These are phyloP conservation scores for Acrodontium crateriforme DNA, from an alignment of 2,329 filamentous ascomycete genomes.

Conservation along the genomic window DNA sequence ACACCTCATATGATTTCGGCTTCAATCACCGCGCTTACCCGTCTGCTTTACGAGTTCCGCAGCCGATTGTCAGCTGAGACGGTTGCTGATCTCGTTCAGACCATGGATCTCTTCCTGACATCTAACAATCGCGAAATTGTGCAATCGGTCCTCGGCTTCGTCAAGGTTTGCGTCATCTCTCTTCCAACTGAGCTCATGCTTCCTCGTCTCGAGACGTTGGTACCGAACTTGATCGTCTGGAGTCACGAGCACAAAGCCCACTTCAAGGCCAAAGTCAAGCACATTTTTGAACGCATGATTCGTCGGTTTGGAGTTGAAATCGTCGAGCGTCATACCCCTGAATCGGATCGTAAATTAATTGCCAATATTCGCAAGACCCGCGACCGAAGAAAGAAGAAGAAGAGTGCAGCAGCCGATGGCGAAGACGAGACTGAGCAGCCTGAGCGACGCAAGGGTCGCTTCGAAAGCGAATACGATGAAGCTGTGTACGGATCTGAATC, in stretches of 20 bases:
- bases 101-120: conserved; percentile 89
- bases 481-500: conserved; percentile 63
- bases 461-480: conserved; percentile 89
- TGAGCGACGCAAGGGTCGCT: conserved; percentile 43
- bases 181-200: conserved; percentile 67
- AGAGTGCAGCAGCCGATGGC: conserved; percentile 54
- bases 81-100: conserved; percentile 74
- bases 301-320: conserved; percentile 74
- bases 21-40: conserved; percentile 84
- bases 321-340: conserved; percentile 69
- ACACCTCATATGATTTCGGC: conserved; percentile 97
- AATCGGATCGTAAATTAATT: conserved; percentile 78
- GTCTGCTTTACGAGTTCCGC: conserved; percentile 88
- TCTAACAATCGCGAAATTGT: conserved; percentile 97
- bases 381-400: conserved; percentile 80
- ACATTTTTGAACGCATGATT: conserved; percentile 89
- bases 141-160: conserved; percentile 83
- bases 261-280: conserved; percentile 94
- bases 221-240: conserved; percentile 90
- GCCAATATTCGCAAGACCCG: conserved; percentile 91
- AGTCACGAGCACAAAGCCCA: conserved; percentile 96
- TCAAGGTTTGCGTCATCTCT: conserved; percentile 87
- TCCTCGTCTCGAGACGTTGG: conserved; percentile 59
- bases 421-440: conserved; percentile 40
- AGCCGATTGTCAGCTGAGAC: conserved; percentile 53